A percentile compares a stretch with the other conserved stretches of the same genome.
These are phyloP conservation scores for Pichia sp. DNA, from an alignment of 1,139 yeast species.

Conservation along the genomic window DNA sequence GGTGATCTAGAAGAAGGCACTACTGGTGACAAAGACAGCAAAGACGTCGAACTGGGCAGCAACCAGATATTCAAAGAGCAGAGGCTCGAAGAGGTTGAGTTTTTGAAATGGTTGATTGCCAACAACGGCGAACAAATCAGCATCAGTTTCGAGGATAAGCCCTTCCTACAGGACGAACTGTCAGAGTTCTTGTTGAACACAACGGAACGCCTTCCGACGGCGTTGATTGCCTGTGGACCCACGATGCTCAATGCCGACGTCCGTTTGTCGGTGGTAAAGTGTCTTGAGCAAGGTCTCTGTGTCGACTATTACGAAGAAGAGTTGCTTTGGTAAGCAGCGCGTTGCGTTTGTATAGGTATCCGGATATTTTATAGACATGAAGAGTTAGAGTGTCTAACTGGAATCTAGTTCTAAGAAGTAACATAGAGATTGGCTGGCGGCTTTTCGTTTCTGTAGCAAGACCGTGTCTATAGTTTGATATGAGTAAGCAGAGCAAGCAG, in stretches of 20 bases:
- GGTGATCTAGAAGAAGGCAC: background rate
- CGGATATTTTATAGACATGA: background rate
- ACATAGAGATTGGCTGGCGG: background rate
- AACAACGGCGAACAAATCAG: conserved; percentile 21
- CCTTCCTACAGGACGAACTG: conserved; percentile 24
- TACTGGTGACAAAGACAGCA: background rate
- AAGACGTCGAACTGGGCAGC: background rate
- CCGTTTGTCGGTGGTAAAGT: conserved; percentile 29
- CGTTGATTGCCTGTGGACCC: conserved; percentile 36
- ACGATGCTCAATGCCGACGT: conserved; percentile 32
- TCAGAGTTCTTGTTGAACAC: conserved; percentile 20
- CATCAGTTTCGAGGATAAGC: conserved; percentile 24
- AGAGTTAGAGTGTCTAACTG: background rate
- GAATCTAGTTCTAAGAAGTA: background rate
- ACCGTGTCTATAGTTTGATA: background rate
- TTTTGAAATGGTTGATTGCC: conserved; percentile 18
- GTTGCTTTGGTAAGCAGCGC: conserved; percentile 31
- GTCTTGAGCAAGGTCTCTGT: conserved; percentile 24
- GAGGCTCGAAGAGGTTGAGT: conserved; percentile 17
- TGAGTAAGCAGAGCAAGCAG: conserved; percentile 9
- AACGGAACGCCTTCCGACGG: conserved; percentile 24
- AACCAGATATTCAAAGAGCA: conserved; percentile 6
- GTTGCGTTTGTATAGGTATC: background rate
- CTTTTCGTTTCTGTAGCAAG: background rate
- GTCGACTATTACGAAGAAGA: conserved; percentile 37